Percentiles rank a stretch among this genome's conserved stretches.
phyloP scores from a whole-genome alignment of 441 rosid species.

The Aquilaria agallochum region DNA sequence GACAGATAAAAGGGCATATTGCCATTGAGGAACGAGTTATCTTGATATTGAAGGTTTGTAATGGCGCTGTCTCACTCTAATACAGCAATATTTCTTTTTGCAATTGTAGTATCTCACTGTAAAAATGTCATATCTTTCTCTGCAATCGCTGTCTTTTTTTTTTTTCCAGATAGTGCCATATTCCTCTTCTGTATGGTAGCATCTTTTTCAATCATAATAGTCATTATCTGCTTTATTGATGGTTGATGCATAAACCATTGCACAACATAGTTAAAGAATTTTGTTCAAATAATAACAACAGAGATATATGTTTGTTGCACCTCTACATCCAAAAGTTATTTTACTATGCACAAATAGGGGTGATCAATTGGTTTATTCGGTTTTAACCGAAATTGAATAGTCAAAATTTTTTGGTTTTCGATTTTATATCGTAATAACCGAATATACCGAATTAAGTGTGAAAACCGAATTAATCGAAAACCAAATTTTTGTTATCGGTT shows the following conservation, averaged over 20 bases:
- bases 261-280: conserved; percentile 19
- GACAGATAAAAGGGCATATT: conserved; percentile 62
- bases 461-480: too few species aligned
- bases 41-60: conserved; percentile 83
- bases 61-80: conserved; percentile 86
- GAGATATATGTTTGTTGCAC: conserved; percentile 1
- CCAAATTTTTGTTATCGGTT: too few species aligned
- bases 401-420: too few species aligned
- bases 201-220: conserved; percentile 93
- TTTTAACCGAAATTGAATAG: too few species aligned
- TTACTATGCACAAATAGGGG: too few species aligned
- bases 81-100: conserved; percentile 82
- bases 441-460: too few species aligned
- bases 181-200: conserved; percentile 91
- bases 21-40: conserved; percentile 52
- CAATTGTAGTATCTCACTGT: conserved; percentile 91
- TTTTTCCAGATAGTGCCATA: conserved; percentile 87
- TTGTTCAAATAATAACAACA: neutral
- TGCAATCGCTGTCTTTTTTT: conserved; percentile 83
- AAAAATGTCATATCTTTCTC: conserved; percentile 92
- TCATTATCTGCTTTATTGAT: conserved; percentile 98
- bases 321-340: neutral
- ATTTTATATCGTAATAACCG: too few species aligned
- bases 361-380: too few species aligned
- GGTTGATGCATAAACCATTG: conserved; percentile 99